Evolutionary conservation across 2,329 filamentous ascomycete species (phyloP), one percentile per base, ranked within the genome.

Genomic region (Penicillium verrucosum): DNA sequence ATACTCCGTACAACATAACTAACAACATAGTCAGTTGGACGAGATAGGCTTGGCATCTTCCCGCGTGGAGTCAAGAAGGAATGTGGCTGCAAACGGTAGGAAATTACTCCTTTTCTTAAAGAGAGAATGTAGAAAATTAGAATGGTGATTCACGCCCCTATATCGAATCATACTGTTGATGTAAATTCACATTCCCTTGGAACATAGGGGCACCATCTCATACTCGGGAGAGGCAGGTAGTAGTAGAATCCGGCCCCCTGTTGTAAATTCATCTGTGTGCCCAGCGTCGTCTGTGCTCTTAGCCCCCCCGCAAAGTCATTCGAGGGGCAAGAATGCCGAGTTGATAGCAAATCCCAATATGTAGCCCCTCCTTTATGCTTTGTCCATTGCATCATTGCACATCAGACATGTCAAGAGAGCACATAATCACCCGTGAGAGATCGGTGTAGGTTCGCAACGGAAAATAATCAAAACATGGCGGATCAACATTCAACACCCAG

Each of bases 121-220:
- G 18, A 27, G 16, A 32, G 50, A 52, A 46, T 52, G 50, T 41
- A 21, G 25, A 23, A 48, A 48, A 30, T 40, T 23, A 23, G 49
- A 42, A 34, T 27, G 48, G 21, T 36, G 36, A 51, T 44, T 34
- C 43, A 46, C 5, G 14, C 25, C 30, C 25, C 25, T 54, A 43
- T 34, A 34, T 36, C 14, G 36, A 54, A 36, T 23, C 37, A 34
- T 32, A 32, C 30, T 43, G 21, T n/a, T 5, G 34, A 51, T 51
- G 42, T 48, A 51, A 34, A 27, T 40, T 52, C 42, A 59, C 59
- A 60, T 60, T 60, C 59, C 52, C 51, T 42, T 36, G 21, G 36
- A 57, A 47, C 43, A 38, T 44, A 55, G 27, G 58, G 46, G 41
- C 37, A 18, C 18, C 18, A 18, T 30, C 18, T 45, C 53, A 56